Conservation (phyloP, 306 rosid species). For the Rosa lucieae region DNA sequence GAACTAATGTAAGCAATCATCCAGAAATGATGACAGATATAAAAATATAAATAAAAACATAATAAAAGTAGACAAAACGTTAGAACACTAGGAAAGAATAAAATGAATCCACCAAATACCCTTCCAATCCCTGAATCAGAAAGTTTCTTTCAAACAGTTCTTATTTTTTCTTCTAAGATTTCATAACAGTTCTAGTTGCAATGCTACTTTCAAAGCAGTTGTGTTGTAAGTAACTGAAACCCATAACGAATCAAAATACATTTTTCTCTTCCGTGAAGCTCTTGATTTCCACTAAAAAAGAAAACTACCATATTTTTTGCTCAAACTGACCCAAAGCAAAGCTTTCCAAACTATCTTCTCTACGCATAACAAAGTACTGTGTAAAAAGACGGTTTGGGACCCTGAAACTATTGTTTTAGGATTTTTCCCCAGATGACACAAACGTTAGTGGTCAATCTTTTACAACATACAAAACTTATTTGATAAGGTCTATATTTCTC, state of each 20-base stretch:
- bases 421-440: background rate
- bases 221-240: too few species aligned
- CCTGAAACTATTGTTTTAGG: background rate
- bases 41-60: background rate
- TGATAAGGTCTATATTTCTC: background rate
- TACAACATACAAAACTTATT: background rate
- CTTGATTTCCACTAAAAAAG: background rate
- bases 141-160: background rate
- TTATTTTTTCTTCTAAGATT: background rate
- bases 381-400: background rate
- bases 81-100: background rate
- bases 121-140: background rate
- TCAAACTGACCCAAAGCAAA: background rate
- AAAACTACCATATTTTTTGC: background rate
- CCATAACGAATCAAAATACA: background rate
- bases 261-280: background rate
- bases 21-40: background rate
- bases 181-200: background rate
- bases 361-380: background rate
- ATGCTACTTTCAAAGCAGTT: background rate
- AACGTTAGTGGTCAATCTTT: background rate
- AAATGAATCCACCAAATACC: constrained; percentile 1
- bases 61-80: background rate
- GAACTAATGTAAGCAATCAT: background rate
- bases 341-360: background rate